phyloP scores from a whole-genome alignment of 2,329 filamentous ascomycete genomes.

The Fusarium cicatricum region DNA sequence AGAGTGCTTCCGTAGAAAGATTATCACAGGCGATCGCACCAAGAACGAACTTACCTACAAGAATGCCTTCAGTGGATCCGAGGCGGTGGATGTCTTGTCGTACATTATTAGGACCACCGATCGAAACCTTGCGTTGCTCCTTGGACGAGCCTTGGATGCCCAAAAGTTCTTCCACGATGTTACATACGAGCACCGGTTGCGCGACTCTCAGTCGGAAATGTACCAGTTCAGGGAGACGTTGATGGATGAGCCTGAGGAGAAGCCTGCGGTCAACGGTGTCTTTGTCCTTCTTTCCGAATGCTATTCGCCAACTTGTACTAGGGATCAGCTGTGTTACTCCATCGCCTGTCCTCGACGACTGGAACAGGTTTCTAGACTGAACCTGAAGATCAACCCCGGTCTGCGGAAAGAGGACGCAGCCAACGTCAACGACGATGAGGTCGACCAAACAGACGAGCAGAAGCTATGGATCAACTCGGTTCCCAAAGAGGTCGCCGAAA shows the following conservation, averaged over 20 bases:
- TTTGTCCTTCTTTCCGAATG: slow-evolving; percentile 97
- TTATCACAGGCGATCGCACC: slow-evolving; percentile 84
- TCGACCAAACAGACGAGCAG: slow-evolving; percentile 88
- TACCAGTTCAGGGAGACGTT: slow-evolving; percentile 97
- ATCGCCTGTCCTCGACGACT: slow-evolving; percentile 94
- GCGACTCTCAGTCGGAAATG: slow-evolving; percentile 93
- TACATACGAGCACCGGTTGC: slow-evolving; percentile 93
- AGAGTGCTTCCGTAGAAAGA: slow-evolving; percentile 89
- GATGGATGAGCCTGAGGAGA: slow-evolving; percentile 81
- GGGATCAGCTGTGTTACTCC: slow-evolving; percentile 95
- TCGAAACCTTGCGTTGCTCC: slow-evolving; percentile 87
- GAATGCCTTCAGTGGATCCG: slow-evolving; percentile 93
- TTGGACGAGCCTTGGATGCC: slow-evolving; percentile 91
- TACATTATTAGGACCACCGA: slow-evolving; percentile 98
- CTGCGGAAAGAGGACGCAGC: slow-evolving; percentile 71
- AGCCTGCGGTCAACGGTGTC: slow-evolving; percentile 84
- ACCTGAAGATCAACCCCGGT: slow-evolving; percentile 91
- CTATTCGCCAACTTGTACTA: slow-evolving; percentile 96
- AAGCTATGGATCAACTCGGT: slow-evolving; percentile 99
- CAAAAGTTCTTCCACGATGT: slow-evolving; percentile 99
- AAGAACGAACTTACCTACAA: slow-evolving; percentile 99
- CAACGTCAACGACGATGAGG: slow-evolving; percentile 77
- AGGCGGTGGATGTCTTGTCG: slow-evolving; percentile 93
- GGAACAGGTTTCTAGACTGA: slow-evolving; percentile 93
- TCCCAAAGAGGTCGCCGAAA: slow-evolving; percentile 91